A percentile compares a stretch with the other conserved stretches of the same genome.
Evolutionary conservation across 305 asterid genomes (phyloP).

Genomic region (Coffea humblotiana): DNA sequence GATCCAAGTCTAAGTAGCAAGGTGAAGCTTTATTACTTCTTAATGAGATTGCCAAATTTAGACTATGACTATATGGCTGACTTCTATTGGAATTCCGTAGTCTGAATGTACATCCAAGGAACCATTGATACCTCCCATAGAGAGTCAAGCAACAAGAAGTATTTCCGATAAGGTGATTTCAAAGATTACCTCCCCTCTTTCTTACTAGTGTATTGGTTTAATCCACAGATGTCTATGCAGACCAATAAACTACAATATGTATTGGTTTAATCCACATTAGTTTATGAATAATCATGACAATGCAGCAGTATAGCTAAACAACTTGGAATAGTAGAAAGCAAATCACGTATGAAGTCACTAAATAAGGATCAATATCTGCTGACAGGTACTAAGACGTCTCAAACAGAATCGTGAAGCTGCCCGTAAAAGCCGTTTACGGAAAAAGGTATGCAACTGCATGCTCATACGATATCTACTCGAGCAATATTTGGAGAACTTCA

Average conservation of each 20-base stretch:
- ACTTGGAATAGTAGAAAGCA: not conserved
- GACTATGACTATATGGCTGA: not conserved
- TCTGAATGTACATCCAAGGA: conserved; percentile 66
- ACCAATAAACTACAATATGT: not conserved
- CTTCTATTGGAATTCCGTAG: conserved; percentile 29
- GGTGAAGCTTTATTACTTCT: conserved; percentile 38
- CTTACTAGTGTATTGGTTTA: not conserved
- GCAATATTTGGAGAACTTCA: not conserved
- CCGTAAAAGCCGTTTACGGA: conserved; percentile 75
- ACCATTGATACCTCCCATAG: conserved; percentile 52
- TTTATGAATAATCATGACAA: not conserved
- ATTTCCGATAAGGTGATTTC: conserved; percentile 63
- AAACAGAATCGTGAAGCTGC: conserved; percentile 98
- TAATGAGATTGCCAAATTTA: not conserved
- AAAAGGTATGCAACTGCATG: conserved; percentile 58
- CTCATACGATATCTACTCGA: not conserved
- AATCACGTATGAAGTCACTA: not conserved
- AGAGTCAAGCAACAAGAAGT: conserved; percentile 47
- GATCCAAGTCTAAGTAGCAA: conserved; percentile 54
- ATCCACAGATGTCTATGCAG: not conserved
- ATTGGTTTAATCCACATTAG: not conserved
- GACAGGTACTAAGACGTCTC: conserved; percentile 73
- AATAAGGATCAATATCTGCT: not conserved
- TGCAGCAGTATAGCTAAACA: not conserved
- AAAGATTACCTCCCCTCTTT: not conserved